These are phyloP conservation scores for Cystofilobasidium macerans DNA, from an alignment of 768 basidiomycete genomes.

Conservation along the genomic window DNA sequence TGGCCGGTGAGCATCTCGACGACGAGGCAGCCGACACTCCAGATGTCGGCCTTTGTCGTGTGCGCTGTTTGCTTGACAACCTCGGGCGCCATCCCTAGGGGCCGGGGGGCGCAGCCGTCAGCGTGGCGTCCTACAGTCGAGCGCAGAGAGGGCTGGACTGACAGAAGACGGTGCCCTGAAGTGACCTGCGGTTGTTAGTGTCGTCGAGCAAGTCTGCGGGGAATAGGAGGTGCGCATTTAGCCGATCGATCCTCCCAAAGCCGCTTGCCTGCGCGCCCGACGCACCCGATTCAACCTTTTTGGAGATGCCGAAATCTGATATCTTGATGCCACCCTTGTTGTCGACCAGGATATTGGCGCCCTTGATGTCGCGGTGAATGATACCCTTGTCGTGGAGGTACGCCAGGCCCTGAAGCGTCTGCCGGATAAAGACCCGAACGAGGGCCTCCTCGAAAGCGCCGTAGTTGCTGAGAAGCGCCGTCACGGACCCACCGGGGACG, in stretches of 20 bases:
- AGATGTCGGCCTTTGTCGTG: constrained; percentile 86
- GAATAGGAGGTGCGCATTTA: too few species aligned
- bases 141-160: background rate
- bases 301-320: constrained; percentile 92
- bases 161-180: constrained; percentile 92
- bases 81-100: constrained; percentile 25
- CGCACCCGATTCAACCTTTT: constrained; percentile 93
- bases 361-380: constrained; percentile 97
- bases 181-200: constrained; percentile 74
- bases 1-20: constrained; percentile 96
- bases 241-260: too few species aligned
- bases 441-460: constrained; percentile 89
- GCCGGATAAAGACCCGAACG: constrained; percentile 82
- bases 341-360: constrained; percentile 94
- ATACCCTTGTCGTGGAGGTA: constrained; percentile 89
- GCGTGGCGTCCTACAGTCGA: background rate
- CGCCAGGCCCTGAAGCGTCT: constrained; percentile 75
- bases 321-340: constrained; percentile 98
- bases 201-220: constrained; percentile 39
- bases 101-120: background rate
- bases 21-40: constrained; percentile 88
- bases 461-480: constrained; percentile 75
- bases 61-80: constrained; percentile 88
- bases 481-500: constrained; percentile 88
- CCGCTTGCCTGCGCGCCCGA: too few species aligned